Base-by-base conservation (phyloP, 345 rosid species). In the Psidium guajava region DNA sequence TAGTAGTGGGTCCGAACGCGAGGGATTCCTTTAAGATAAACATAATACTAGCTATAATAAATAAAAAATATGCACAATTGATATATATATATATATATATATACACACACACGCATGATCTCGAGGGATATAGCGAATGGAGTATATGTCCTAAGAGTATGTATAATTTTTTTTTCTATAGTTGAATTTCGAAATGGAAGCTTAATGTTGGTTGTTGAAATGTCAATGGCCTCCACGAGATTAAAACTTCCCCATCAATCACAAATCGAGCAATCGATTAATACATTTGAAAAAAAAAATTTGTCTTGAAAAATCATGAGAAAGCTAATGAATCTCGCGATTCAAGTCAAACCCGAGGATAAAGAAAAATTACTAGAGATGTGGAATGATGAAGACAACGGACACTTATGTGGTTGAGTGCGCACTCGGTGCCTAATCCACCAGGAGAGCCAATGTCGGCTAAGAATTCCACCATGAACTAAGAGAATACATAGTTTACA, bases 11-110 rank as follows among this genome's bases (percentile, higher is more conserved):
- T 28, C 74, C 74, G 11, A 61, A 61, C 28, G 21, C 11, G 40
- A 28, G 42, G 36, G 36, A 36, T 36, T 36, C 36, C 36, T 36
- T 36, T 58, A n/a, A 25, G 32, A 58, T n/a, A n/a, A 25, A 1
- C 0, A 13, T 27, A 7, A 59, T 13, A 59, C 36, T 1, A 6
- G 3, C 27, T 1, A 15, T n/a, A 27, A 27, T 27, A 3, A 27
- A 27, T 3, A 0, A 6, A 0, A 8, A 0, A 6, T 15, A 0
- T 1, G 40, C 16, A 3, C 36, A 12, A n/a, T 27, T n/a, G n/a
- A n/a, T n/a, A n/a, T n/a, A n/a, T n/a, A n/a, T n/a, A n/a, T n/a
- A n/a, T n/a, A n/a, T n/a, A n/a, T n/a, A n/a, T n/a, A n/a, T n/a
- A n/a, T n/a, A n/a, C n/a, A n/a, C n/a, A n/a, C n/a, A n/a, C 27